phyloP scores from a whole-genome alignment of 2,329 filamentous ascomycete genomes.

The Colletotrichum chrysophilum region DNA sequence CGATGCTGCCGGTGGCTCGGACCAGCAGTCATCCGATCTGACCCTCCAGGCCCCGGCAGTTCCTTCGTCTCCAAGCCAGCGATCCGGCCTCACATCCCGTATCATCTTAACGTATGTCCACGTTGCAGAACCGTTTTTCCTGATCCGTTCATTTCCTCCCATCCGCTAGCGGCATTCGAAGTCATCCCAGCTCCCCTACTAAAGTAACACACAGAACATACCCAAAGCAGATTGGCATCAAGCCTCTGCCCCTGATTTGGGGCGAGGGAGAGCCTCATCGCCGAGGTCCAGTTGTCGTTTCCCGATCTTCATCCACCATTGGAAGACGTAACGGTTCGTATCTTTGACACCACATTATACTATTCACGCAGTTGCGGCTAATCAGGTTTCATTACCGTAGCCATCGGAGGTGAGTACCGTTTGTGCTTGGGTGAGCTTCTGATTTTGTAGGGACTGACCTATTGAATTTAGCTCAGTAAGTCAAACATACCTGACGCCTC shows the following conservation, averaged over 20 bases:
- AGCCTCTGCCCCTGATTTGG: conserved; percentile 89
- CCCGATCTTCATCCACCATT: conserved; percentile 75
- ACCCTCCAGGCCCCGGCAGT: conserved; percentile 26
- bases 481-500: neutral
- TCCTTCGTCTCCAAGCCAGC: conserved; percentile 36
- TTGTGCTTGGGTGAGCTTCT: neutral
- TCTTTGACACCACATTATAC: neutral
- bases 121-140: neutral
- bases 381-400: conserved; percentile 33
- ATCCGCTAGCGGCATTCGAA: neutral
- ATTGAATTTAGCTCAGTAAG: conserved; percentile 40
- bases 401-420: conserved; percentile 59
- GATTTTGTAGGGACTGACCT: conserved; percentile 26
- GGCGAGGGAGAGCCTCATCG: conserved; percentile 75
- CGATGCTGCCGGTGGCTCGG: conserved; percentile 3
- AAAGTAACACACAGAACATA: conserved; percentile 65
- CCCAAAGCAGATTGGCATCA: conserved; percentile 91
- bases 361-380: conserved; percentile 10
- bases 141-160: neutral
- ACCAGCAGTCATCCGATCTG: conserved; percentile 1
- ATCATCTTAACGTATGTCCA: conserved; percentile 57
- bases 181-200: neutral
- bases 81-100: conserved; percentile 55
- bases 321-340: conserved; percentile 77
- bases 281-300: conserved; percentile 89